Conservation (phyloP, 768 basidiomycete genomes). For the Hygrocybe punicea region DNA sequence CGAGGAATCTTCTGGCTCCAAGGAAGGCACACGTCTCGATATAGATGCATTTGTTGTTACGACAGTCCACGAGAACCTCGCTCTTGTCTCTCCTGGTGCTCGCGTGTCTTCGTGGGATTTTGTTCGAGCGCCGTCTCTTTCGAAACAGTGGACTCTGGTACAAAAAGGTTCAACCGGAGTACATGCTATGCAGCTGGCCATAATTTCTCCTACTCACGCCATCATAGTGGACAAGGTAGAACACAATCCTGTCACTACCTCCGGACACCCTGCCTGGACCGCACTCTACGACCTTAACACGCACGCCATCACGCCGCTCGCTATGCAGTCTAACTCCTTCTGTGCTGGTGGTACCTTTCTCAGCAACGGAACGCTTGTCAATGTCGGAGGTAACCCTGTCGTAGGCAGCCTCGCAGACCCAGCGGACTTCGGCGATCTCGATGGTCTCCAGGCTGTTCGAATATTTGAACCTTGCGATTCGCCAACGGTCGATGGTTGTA, state of each 20-base stretch:
- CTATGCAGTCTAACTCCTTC: conserved; percentile 77
- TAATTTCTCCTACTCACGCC: conserved; percentile 67
- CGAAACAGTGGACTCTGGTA: conserved; percentile 50
- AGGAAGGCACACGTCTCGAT: conserved; percentile 41
- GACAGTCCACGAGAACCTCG: conserved; percentile 26
- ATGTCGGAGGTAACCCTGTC: conserved; percentile 80
- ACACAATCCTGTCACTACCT: conserved; percentile 72
- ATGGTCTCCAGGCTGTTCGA: conserved; percentile 72
- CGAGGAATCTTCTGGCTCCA: conserved; percentile 39
- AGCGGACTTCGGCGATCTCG: conserved; percentile 70
- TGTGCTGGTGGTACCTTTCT: conserved; percentile 81
- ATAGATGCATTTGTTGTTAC: conserved; percentile 70
- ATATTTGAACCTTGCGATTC: conserved; percentile 65
- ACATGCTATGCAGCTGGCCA: conserved; percentile 69
- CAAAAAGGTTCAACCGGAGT: conserved; percentile 74
- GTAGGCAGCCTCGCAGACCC: conserved; percentile 59
- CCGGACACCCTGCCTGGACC: conserved; percentile 79
- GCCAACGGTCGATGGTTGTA: conserved; percentile 47
- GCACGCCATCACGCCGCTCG: conserved; percentile 57
- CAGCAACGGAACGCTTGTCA: conserved; percentile 71
- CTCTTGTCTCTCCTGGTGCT: background rate
- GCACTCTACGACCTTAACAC: conserved; percentile 69
- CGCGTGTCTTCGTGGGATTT: background rate
- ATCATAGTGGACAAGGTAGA: conserved; percentile 82
- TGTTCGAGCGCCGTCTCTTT: conserved; percentile 2